Conservation (phyloP, 495 filamentous ascomycete species). For the Lepraria neglecta region DNA sequence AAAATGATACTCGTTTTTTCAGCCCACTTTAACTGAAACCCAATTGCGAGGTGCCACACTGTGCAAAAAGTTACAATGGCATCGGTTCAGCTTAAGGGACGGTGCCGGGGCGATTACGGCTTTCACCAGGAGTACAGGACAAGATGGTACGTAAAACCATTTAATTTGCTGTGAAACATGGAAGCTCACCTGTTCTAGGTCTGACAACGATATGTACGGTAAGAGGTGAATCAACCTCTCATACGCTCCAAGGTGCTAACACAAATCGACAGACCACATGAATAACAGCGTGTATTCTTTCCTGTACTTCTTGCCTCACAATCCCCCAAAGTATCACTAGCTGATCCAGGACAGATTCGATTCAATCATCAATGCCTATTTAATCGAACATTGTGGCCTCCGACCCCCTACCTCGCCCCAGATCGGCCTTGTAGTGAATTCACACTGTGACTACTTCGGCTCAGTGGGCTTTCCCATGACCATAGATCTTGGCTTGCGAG, state of each 20-base stretch:
- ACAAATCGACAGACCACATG: slow-evolving; percentile 30
- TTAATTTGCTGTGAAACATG: neutral
- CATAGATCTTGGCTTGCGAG: slow-evolving; percentile 73
- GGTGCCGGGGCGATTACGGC: slow-evolving; percentile 64
- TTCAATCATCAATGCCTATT: slow-evolving; percentile 83
- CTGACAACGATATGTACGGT: slow-evolving; percentile 94
- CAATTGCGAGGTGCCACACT: too few relatives aligned
- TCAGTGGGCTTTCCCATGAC: slow-evolving; percentile 77
- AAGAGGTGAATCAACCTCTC: slow-evolving; percentile 25
- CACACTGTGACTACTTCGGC: slow-evolving; percentile 76
- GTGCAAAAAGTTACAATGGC: slow-evolving; percentile 1
- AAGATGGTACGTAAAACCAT: slow-evolving; percentile 60
- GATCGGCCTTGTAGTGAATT: slow-evolving; percentile 76
- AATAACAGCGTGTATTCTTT: slow-evolving; percentile 82
- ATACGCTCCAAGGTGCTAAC: slow-evolving; percentile 22
- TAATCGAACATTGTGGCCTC: slow-evolving; percentile 72
- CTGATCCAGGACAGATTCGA: slow-evolving; percentile 47
- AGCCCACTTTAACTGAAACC: too few relatives aligned
- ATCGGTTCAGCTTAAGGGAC: slow-evolving; percentile 46
- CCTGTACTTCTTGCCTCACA: slow-evolving; percentile 41
- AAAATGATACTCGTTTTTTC: too few relatives aligned
- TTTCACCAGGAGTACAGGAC: slow-evolving; percentile 80
- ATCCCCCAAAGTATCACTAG: neutral
- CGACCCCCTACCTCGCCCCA: slow-evolving; percentile 60
- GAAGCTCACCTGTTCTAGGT: slow-evolving; percentile 43